A percentile compares a stretch with the other conserved stretches of the same genome.
phyloP scores from a whole-genome alignment of 257 asterid genomes.

The Avicennia marina region DNA sequence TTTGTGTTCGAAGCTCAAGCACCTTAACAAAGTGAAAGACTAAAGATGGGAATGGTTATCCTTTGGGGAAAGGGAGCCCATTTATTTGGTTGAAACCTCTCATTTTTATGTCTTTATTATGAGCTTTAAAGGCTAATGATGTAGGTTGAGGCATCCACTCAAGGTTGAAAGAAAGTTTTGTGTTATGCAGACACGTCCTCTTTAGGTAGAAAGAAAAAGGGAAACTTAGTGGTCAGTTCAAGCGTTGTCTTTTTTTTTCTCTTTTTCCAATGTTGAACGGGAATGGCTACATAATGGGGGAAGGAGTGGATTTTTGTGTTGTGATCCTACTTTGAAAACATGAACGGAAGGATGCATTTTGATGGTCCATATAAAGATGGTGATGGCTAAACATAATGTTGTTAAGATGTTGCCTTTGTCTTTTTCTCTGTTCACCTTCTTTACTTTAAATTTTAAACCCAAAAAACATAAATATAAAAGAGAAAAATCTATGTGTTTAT shows the following conservation, averaged over 20 bases:
- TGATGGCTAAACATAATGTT: too few relatives aligned
- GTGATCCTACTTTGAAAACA: conserved; percentile 17
- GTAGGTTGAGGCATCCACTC: too few relatives aligned
- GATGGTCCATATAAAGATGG: not conserved
- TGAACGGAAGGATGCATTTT: conserved; percentile 4
- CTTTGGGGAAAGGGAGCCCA: too few relatives aligned
- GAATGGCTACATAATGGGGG: conserved; percentile 6
- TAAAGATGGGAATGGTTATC: conserved; percentile 6
- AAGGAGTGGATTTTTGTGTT: conserved; percentile 3
- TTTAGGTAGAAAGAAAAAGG: too few relatives aligned
- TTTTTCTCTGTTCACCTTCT: too few relatives aligned
- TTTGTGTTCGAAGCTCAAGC: conserved; percentile 13
- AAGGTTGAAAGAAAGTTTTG: too few relatives aligned
- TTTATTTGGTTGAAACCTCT: conserved; percentile 21
- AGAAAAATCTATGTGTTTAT: too few relatives aligned
- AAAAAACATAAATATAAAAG: too few relatives aligned
- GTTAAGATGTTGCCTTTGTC: too few relatives aligned
- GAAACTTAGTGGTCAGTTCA: not conserved
- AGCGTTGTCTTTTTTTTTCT: conserved; percentile 5
- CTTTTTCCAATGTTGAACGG: conserved; percentile 18
- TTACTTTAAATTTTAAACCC: too few relatives aligned
- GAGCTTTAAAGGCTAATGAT: conserved; percentile 16
- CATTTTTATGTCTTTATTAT: conserved; percentile 13
- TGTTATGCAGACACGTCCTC: too few relatives aligned
- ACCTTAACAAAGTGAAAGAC: conserved; percentile 22